Conservation (phyloP, 2,329 filamentous ascomycete species). For the Metarhizium anisopliae region DNA sequence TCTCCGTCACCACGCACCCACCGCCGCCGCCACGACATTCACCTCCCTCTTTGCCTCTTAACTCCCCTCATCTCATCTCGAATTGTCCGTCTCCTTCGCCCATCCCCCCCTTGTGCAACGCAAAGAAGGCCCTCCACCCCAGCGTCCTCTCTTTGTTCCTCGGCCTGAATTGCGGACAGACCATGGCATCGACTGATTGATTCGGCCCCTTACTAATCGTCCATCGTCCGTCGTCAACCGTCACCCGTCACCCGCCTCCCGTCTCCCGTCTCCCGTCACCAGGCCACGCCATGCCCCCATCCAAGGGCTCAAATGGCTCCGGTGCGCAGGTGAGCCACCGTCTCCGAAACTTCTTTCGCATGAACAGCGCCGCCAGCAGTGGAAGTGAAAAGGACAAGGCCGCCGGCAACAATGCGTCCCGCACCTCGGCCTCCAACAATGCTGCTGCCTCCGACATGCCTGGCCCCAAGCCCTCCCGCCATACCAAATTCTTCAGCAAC, state of each 20-base stretch:
- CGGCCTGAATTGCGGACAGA: slow-evolving; percentile 15
- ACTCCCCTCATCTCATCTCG: neutral
- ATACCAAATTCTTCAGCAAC: slow-evolving; percentile 80
- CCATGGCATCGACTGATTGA: slow-evolving; percentile 30
- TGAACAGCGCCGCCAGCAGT: slow-evolving; percentile 41
- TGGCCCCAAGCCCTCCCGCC: slow-evolving; percentile 57
- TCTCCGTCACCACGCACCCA: neutral
- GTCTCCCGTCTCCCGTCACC: neutral
- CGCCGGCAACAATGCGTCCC: slow-evolving; percentile 1
- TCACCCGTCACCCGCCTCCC: neutral
- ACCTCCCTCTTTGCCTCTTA: neutral
- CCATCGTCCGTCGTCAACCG: neutral
- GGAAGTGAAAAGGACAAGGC: slow-evolving; percentile 26
- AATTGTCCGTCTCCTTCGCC: neutral
- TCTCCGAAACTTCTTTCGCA: slow-evolving; percentile 63
- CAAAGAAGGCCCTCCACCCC: neutral
- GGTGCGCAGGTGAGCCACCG: slow-evolving; percentile 58
- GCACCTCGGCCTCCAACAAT: slow-evolving; percentile 9
- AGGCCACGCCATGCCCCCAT: slow-evolving; percentile 36
- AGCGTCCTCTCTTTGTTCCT: neutral
- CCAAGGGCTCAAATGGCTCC: slow-evolving; percentile 42
- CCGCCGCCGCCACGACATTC: neutral
- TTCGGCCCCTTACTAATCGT: neutral
- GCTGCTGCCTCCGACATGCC: slow-evolving; percentile 7
- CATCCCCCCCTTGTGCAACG: neutral